A percentile compares a stretch with the other conserved stretches of the same genome.
These are phyloP conservation scores for Rhodamnia argentea DNA, from an alignment of 345 rosid species.

Conservation along the genomic window DNA sequence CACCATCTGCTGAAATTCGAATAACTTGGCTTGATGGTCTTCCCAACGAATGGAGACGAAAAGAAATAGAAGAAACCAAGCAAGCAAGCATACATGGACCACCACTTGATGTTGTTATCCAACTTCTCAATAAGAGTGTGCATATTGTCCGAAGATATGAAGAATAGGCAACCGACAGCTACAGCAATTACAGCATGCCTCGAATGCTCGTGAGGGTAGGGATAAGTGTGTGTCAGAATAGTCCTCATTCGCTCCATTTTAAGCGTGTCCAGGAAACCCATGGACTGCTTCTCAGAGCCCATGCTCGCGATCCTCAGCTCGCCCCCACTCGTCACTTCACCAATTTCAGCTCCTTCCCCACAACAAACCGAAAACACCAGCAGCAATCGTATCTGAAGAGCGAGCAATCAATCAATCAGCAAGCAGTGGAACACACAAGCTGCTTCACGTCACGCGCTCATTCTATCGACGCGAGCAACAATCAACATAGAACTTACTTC, in stretches of 20 bases:
- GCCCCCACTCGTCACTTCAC: neutral
- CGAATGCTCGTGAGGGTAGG: conserved; percentile 98
- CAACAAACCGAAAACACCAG: neutral
- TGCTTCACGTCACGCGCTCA: neutral
- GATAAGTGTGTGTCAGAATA: conserved; percentile 69
- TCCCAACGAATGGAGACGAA: conserved; percentile 91
- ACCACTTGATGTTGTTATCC: conserved; percentile 86
- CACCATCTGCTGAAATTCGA: conserved; percentile 97
- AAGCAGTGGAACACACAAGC: neutral
- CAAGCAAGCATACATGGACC: conserved; percentile 98
- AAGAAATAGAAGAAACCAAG: conserved; percentile 99
- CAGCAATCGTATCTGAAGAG: neutral
- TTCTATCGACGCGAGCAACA: neutral
- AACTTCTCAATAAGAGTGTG: conserved; percentile 90
- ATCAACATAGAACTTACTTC: neutral
- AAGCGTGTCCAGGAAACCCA: conserved; percentile 44
- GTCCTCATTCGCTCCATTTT: conserved; percentile 90
- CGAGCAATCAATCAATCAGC: neutral
- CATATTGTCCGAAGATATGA: conserved; percentile 95
- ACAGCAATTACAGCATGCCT: conserved; percentile 97
- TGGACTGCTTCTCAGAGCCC: conserved; percentile 47
- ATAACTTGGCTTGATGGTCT: conserved; percentile 93
- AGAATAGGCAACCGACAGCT: conserved; percentile 82
- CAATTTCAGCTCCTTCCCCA: neutral
- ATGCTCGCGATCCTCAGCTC: conserved; percentile 10